Percentiles rank a stretch among this genome's conserved stretches.
These are phyloP conservation scores for Colletotrichum eleusines DNA, from an alignment of 2,329 filamentous ascomycete species.

Conservation along the genomic window DNA sequence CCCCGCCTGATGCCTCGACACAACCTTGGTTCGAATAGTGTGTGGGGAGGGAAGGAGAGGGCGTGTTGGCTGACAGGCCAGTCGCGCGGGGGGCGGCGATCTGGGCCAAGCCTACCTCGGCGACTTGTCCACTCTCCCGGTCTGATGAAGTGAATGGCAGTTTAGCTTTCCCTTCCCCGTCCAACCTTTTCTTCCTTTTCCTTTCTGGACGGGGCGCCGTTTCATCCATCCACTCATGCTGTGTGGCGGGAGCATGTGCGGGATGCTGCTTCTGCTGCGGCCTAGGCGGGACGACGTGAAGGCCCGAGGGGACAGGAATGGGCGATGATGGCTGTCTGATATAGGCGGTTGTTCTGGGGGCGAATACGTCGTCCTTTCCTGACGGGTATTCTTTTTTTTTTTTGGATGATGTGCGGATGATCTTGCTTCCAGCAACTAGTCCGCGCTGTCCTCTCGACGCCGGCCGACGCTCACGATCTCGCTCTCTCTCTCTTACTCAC, in stretches of 20 bases:
- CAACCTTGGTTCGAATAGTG: not conserved
- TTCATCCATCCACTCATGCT: conserved; percentile 27
- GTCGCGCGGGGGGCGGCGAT: not conserved
- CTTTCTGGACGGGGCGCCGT: conserved; percentile 19
- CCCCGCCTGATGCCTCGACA: not conserved
- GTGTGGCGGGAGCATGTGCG: conserved; percentile 9
- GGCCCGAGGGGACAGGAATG: not conserved
- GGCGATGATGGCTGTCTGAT: conserved; percentile 19
- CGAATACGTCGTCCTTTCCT: not conserved
- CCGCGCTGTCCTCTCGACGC: not conserved
- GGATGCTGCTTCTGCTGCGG: not conserved
- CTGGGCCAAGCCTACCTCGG: not conserved
- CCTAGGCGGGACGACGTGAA: not conserved
- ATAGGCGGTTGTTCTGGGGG: conserved; percentile 21
- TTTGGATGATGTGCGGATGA: conserved; percentile 33
- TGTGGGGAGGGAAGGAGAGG: not conserved
- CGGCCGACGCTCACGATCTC: not conserved
- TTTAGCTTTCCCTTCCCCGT: too few species aligned
- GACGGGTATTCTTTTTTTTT: not conserved
- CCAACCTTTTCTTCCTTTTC: not conserved
- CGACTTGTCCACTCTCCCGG: not conserved
- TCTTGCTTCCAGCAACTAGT: not conserved
- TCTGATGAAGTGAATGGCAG: too few species aligned
- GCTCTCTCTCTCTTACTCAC: too few species aligned
- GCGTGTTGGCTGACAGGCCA: not conserved